Conservation (phyloP, 2,329 filamentous ascomycete species). For the Epichloe glyceriae region DNA sequence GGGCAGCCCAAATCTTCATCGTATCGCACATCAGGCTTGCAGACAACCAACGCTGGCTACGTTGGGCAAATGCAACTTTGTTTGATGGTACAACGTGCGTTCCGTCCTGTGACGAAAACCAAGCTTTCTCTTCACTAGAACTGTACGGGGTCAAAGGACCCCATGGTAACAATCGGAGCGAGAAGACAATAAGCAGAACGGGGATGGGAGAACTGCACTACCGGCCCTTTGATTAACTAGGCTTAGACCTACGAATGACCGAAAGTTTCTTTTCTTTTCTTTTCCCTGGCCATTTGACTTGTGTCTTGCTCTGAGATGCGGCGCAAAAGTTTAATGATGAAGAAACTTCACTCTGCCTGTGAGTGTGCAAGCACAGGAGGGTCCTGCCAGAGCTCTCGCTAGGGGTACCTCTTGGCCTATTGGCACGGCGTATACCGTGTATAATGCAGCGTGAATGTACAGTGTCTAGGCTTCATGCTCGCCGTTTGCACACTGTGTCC, state of each 20-base stretch:
- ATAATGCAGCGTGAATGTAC: neutral
- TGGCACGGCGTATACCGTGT: too few relatives aligned
- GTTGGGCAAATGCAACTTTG: neutral
- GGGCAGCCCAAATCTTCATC: neutral
- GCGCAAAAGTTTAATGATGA: neutral
- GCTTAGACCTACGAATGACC: too few relatives aligned
- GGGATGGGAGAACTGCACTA: too few relatives aligned
- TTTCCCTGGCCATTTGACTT: neutral
- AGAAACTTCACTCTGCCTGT: neutral
- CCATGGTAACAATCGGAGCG: neutral
- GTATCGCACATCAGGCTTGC: neutral
- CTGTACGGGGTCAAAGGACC: neutral
- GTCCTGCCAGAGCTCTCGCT: neutral
- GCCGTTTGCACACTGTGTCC: conserved; percentile 1
- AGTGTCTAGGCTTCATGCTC: neutral
- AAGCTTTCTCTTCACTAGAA: neutral
- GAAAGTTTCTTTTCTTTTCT: neutral
- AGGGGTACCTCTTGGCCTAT: too few relatives aligned
- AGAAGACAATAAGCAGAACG: too few relatives aligned
- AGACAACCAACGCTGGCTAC: neutral
- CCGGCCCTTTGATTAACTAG: too few relatives aligned
- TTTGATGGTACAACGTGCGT: neutral
- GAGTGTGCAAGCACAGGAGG: neutral
- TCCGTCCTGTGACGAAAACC: neutral
- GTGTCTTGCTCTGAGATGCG: neutral